Base-by-base conservation (phyloP, 305 asterid genomes). In the Petunia hybrid region DNA sequence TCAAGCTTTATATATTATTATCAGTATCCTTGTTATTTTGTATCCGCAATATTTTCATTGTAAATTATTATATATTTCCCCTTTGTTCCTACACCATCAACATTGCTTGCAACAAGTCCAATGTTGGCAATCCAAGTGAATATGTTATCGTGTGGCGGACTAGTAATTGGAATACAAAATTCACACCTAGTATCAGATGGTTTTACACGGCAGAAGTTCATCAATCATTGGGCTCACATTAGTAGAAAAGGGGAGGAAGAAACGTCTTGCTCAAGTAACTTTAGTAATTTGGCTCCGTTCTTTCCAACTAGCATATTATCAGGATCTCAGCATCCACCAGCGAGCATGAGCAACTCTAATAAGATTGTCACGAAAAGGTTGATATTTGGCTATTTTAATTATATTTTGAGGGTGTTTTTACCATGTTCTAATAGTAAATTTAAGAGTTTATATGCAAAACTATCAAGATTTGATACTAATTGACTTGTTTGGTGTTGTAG, bases 121-220 rank as follows among this genome's bases (percentile, higher is more conserved):
- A 4, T 68, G 48, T 40, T 80, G 8, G 57, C 77, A 1, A 36
- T 80, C 31, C 79, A 71, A 46, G 74, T 80, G 13, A 80, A 13
- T 22, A 3, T 0, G 3, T 80, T 80, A 14, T 80, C 6, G 46
- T 80, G 35, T 22, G 31, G 31, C 31, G 31, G 31, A 22, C 31
- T 22, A 22, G 31, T 22, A 22, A 22, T 22, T 22, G 83, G 80
- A 6, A 38, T 71, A 2, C 43, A 80, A 60, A 7, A 59, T 9
- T 59, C 83, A 10, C 83, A 80, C n/a, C 59, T 68, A 69, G 35
- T 80, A 31, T 73, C 83, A 2, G 83, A 80, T 46, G 80, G 63
- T 13, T 39, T 40, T 61, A 76, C 82, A 4, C 1, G 56, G 41
- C 22, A 61, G 76, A 77, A 68, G 12, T 82, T 82, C 51, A 36